phyloP scores from a whole-genome alignment of 305 asterid genomes.

The Plantago rigida region DNA sequence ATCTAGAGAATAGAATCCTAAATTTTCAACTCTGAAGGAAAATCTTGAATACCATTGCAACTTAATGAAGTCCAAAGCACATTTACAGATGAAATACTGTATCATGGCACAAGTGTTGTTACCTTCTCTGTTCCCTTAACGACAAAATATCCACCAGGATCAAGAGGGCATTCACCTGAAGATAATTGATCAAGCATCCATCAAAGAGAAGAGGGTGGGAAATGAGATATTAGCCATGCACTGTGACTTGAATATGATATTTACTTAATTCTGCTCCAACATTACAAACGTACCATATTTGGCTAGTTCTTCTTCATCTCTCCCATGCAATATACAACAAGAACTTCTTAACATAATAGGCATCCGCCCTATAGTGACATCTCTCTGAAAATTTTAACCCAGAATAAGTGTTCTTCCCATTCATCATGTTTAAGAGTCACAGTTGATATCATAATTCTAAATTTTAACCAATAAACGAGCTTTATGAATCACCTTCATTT shows the following conservation, averaged over 20 bases:
- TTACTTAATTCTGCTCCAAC: conserved; percentile 17
- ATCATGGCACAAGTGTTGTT: conserved; percentile 21
- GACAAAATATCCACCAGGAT: conserved; percentile 91
- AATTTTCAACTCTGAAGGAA: neutral
- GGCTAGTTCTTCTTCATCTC: conserved; percentile 87
- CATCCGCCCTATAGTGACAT: conserved; percentile 64
- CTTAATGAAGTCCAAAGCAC: conserved; percentile 1
- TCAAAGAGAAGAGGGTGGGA: neutral
- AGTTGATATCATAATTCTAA: conserved; percentile 6
- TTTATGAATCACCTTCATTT: conserved; percentile 40
- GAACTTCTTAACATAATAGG: conserved; percentile 90
- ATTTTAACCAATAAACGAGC: conserved; percentile 17
- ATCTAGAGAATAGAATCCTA: neutral
- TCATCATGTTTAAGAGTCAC: conserved; percentile 12
- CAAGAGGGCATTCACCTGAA: conserved; percentile 94
- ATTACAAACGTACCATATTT: conserved; percentile 44
- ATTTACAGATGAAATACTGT: conserved; percentile 11
- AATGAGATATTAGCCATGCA: conserved; percentile 14
- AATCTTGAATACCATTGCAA: neutral
- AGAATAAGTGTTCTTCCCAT: conserved; percentile 6
- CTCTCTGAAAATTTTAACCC: conserved; percentile 32
- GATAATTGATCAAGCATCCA: conserved; percentile 21
- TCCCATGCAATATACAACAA: conserved; percentile 60
- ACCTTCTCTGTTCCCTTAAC: conserved; percentile 93
- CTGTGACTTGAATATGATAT: conserved; percentile 7